Percentiles rank a stretch among this genome's conserved stretches.
Conservation (phyloP, 306 rosid genomes). For the Prunus campanulata region DNA sequence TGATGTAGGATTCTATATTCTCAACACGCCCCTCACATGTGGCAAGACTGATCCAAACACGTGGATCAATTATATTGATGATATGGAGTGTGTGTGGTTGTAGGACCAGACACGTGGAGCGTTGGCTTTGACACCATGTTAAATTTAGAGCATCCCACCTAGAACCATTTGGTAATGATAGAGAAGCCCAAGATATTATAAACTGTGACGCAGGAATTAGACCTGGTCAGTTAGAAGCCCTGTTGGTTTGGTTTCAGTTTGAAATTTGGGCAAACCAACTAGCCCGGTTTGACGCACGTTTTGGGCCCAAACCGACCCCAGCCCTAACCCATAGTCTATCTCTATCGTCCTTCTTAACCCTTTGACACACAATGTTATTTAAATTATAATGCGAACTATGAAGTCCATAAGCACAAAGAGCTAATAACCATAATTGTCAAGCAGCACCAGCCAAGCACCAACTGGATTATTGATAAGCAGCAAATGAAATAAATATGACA, state of each 20-base stretch:
- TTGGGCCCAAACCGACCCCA: no score
- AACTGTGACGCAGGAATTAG: not conserved
- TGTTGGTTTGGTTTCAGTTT: no score
- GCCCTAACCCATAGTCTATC: not conserved
- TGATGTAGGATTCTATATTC: not conserved
- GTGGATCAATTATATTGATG: not conserved
- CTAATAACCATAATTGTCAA: not conserved
- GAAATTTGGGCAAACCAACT: no score
- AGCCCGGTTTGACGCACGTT: no score
- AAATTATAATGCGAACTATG: not conserved
- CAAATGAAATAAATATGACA: slow-evolving; percentile 11
- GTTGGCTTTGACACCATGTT: not conserved
- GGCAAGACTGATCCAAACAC: not conserved
- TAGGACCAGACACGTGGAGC: not conserved
- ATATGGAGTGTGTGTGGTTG: not conserved
- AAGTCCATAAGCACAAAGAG: not conserved
- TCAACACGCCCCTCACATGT: not conserved
- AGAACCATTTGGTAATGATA: not conserved
- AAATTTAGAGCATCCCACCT: not conserved
- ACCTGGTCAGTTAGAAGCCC: no score
- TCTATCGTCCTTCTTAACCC: not conserved
- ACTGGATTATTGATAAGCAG: slow-evolving; percentile 5
- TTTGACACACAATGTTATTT: not conserved
- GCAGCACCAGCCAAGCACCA: not conserved
- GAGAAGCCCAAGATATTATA: not conserved